Base-by-base conservation (phyloP, 805 yeast genomes). In the Candida pseudofarinosa region DNA sequence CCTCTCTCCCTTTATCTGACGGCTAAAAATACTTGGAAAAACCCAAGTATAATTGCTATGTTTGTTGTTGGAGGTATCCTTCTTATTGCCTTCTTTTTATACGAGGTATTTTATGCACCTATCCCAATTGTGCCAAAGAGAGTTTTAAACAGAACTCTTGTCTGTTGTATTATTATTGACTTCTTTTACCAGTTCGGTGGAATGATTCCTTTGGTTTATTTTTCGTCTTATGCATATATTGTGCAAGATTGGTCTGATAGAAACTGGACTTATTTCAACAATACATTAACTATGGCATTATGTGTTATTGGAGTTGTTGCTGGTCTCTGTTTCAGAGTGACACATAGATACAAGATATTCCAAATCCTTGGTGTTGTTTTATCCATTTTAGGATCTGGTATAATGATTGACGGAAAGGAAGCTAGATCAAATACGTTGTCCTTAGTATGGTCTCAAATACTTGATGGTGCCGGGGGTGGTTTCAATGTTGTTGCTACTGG, bases 41-140 rank as follows among this genome's bases (percentile, higher is more conserved):
- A 65, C 44, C 71, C 72, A 16, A 60, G 65, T 39, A 55, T 73
- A 54, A 72, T 73, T 46, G 76, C 69, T 23, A 68, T 71, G 76
- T 49, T 69, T 18, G 60, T 67, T 35, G 59, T 69, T 46, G 76
- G 77, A 45, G 61, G 63, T 33, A 44, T 61, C 3, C 43, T 70
- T 4, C 51, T 71, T 42, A 57, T 68, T 18, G 44, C 47, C 5
- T 70, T 62, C 44, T 55, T 54, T 4, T 33, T 67, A 18, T 69
- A 64, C 54, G 76, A 72, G 51, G 51, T 54, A 38, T 59, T 40
- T 40, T 51, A 55, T 28, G 63, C 71, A 15, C 65, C 69, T 33
- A 59, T 52, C 49, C 71, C 74, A 17, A 53, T 60, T 23, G 56
- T 65, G 52, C 73, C 74, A 15, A 61, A 51, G 44, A 53, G 71